phyloP scores from a whole-genome alignment of 1,139 yeast genomes.

The Saccharomyces pastorianus region DNA sequence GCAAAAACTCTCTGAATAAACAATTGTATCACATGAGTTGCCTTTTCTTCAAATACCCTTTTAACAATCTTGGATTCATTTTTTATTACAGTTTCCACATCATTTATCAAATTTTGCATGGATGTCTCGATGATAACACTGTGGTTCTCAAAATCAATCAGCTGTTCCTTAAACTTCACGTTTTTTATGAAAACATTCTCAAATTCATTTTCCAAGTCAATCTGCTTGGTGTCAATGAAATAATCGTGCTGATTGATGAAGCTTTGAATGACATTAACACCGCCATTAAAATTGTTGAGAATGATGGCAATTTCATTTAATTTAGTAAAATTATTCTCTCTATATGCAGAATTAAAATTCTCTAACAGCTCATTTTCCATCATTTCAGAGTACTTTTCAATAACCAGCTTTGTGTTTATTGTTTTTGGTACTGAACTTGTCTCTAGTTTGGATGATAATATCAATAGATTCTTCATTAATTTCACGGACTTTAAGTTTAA shows the following conservation, averaged over 20 bases:
- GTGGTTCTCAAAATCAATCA: conserved; percentile 41
- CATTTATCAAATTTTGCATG: conserved; percentile 36
- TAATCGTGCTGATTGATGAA: conserved; percentile 77
- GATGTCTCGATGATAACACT: conserved; percentile 35
- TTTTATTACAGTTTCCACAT: conserved; percentile 43
- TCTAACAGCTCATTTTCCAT: conserved; percentile 62
- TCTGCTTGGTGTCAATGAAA: conserved; percentile 44
- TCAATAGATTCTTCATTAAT: conserved; percentile 56
- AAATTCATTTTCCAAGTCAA: conserved; percentile 31
- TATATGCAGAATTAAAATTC: conserved; percentile 49
- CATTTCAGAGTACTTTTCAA: conserved; percentile 65
- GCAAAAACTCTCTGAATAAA: conserved; percentile 74
- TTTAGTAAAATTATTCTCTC: conserved; percentile 45
- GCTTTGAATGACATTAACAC: conserved; percentile 70
- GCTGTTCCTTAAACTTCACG: conserved; percentile 34
- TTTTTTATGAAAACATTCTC: background rate
- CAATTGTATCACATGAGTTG: conserved; percentile 55
- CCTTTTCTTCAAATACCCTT: conserved; percentile 63
- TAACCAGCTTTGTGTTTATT: conserved; percentile 41
- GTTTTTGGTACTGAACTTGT: conserved; percentile 47
- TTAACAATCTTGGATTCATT: conserved; percentile 67
- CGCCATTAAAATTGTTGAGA: conserved; percentile 78
- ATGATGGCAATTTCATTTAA: conserved; percentile 76
- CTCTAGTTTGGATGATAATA: conserved; percentile 54
- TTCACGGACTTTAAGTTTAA: conserved; percentile 62